A percentile compares a stretch with the other conserved stretches of the same genome.
Evolutionary conservation across 208 protist genomes (phyloP).

Genomic region (Naegleria fowleri): DNA sequence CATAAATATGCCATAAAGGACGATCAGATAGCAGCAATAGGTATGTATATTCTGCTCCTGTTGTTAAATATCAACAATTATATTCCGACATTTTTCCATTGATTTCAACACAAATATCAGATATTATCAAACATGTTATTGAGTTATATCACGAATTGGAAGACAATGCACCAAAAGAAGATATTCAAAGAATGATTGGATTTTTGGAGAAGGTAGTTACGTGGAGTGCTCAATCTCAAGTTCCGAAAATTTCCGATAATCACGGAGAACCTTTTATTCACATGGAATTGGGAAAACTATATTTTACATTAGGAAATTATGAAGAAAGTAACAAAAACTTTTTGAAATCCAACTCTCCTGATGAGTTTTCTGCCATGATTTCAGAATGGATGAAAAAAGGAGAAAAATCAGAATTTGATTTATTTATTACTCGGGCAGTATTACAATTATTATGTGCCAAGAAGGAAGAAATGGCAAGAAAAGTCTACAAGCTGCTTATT

Average conservation of each 20-base stretch:
- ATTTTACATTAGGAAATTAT: not conserved
- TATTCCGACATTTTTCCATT: too few relatives aligned
- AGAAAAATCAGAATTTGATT: not conserved
- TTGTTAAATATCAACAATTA: not conserved
- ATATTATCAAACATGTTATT: not conserved
- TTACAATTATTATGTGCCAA: not conserved
- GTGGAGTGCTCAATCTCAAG: not conserved
- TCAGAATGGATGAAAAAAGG: not conserved
- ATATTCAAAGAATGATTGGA: not conserved
- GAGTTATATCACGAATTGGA: not conserved
- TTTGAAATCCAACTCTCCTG: not conserved
- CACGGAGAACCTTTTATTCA: not conserved
- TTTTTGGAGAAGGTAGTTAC: not conserved
- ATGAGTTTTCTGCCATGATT: not conserved
- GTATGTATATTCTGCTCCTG: not conserved
- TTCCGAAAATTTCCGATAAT: not conserved
- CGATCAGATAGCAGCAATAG: not conserved
- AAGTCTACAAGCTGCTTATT: not conserved
- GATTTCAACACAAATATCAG: too few relatives aligned
- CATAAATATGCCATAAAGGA: not conserved
- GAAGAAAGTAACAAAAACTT: not conserved
- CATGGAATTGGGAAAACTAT: not conserved
- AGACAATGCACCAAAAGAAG: not conserved
- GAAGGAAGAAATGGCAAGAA: not conserved
- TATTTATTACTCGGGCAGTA: not conserved